Percentiles rank a stretch among this genome's conserved stretches.
Evolutionary conservation across 2,329 filamentous ascomycete species (phyloP).

Genomic region (Fusarium buxicola): DNA sequence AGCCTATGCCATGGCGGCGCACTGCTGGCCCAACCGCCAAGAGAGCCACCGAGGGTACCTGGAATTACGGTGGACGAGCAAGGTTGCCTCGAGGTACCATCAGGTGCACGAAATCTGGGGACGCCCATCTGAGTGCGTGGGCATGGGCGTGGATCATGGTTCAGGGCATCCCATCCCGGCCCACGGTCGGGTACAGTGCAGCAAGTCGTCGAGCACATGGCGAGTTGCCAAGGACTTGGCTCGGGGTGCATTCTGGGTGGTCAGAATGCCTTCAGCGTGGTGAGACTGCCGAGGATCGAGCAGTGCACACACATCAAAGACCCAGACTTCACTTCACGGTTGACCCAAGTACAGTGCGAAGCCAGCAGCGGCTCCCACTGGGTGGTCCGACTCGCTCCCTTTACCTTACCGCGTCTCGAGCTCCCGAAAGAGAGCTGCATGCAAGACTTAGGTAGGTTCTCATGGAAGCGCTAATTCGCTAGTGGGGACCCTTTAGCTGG

Average conservation of each 20-base stretch:
- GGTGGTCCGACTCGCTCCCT: slow-evolving; percentile 17
- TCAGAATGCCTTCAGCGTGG: not conserved
- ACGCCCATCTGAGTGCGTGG: slow-evolving; percentile 18
- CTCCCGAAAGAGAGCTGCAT: slow-evolving; percentile 3
- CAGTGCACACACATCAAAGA: not conserved
- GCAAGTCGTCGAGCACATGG: slow-evolving; percentile 16
- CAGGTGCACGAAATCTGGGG: slow-evolving; percentile 12
- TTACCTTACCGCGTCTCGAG: not conserved
- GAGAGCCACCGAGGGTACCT: slow-evolving; percentile 7
- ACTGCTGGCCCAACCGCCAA: slow-evolving; percentile 19
- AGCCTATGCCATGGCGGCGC: slow-evolving; percentile 35
- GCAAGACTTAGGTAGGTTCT: not conserved
- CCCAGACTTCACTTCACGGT: not conserved
- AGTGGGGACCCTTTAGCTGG: slow-evolving; percentile 5
- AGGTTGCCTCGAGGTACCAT: slow-evolving; percentile 10
- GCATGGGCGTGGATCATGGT: slow-evolving; percentile 6
- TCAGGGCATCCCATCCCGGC: slow-evolving; percentile 15
- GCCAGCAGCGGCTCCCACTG: slow-evolving; percentile 24
- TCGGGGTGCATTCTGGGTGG: not conserved
- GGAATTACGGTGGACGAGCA: slow-evolving; percentile 9
- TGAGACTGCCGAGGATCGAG: slow-evolving; percentile 13
- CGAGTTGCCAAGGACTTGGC: slow-evolving; percentile 3
- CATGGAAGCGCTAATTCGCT: slow-evolving; percentile 10
- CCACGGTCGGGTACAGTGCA: slow-evolving; percentile 32
- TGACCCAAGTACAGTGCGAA: slow-evolving; percentile 18